phyloP scores from a whole-genome alignment of 2,329 filamentous ascomycete genomes.

The Sarocladium oryzae region DNA sequence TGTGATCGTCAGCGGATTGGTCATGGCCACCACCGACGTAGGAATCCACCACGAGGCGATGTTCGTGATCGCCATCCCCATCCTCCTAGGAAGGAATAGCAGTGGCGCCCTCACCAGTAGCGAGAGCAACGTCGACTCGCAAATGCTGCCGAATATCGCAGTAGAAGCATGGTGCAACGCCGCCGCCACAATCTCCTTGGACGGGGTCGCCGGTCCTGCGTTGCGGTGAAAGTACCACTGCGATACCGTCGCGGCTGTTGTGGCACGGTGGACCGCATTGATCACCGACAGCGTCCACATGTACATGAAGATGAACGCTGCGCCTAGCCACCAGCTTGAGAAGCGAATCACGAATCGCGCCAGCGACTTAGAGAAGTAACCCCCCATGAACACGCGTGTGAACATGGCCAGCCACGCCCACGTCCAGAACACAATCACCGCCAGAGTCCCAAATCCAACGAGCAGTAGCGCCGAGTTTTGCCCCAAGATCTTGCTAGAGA shows the following conservation, averaged over 20 bases:
- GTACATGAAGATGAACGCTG: slow-evolving; percentile 88
- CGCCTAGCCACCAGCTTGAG: slow-evolving; percentile 92
- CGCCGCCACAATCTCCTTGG: slow-evolving; percentile 73
- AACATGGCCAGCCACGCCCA: slow-evolving; percentile 98
- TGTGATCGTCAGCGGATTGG: slow-evolving; percentile 85
- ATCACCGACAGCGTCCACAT: slow-evolving; percentile 89
- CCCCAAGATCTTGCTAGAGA: slow-evolving; percentile 79
- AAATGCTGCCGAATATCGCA: slow-evolving; percentile 88
- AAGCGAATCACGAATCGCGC: slow-evolving; percentile 71
- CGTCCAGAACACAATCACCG: slow-evolving; percentile 76
- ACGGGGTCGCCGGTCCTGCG: slow-evolving; percentile 68
- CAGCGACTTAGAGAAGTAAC: slow-evolving; percentile 62
- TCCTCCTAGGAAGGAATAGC: slow-evolving; percentile 69
- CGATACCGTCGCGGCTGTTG: slow-evolving; percentile 89
- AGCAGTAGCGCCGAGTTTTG: slow-evolving; percentile 77
- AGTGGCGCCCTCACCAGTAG: slow-evolving; percentile 79
- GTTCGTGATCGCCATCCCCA: slow-evolving; percentile 59
- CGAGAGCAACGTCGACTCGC: slow-evolving; percentile 75
- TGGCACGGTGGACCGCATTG: slow-evolving; percentile 81
- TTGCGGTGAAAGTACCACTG: slow-evolving; percentile 99
- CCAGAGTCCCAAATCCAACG: slow-evolving; percentile 74
- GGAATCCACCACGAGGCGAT: slow-evolving; percentile 76
- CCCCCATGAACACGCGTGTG: slow-evolving; percentile 88
- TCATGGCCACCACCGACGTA: slow-evolving; percentile 76
- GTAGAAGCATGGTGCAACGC: slow-evolving; percentile 76